Evolutionary conservation across 371 early-diverging fungal genomes (phyloP).

Genomic region (Rhizopus sp.): DNA sequence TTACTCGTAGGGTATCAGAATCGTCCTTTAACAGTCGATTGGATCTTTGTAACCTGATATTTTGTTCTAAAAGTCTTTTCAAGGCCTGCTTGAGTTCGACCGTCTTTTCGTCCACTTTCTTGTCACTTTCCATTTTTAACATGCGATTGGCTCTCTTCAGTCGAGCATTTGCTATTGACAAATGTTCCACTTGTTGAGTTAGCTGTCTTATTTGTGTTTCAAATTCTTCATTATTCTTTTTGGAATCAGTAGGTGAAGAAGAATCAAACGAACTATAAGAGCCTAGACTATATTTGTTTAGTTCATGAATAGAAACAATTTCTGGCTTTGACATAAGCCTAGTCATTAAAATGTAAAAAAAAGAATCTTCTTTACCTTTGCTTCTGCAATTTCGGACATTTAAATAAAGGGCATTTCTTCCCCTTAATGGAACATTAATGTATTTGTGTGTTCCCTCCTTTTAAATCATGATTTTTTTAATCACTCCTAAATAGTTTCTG

Average conservation of each 20-base stretch:
- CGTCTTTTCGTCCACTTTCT: slow-evolving; percentile 41
- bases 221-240: slow-evolving; percentile 28
- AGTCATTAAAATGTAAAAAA: background rate
- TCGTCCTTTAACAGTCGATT: slow-evolving; percentile 44
- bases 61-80: slow-evolving; percentile 33
- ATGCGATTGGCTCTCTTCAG: slow-evolving; percentile 41
- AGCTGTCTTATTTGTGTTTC: slow-evolving; percentile 39
- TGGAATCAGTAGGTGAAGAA: slow-evolving; percentile 13
- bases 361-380: background rate
- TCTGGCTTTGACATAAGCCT: slow-evolving; percentile 3
- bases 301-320: slow-evolving; percentile 19
- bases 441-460: no score
- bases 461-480: no score
- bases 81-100: slow-evolving; percentile 42
- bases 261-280: slow-evolving; percentile 11
- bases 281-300: slow-evolving; percentile 36
- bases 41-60: slow-evolving; percentile 47
- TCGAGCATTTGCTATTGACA: slow-evolving; percentile 41
- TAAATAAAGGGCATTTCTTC: no score
- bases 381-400: no score
- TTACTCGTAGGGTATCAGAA: slow-evolving; percentile 22
- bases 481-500: no score
- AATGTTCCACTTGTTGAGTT: slow-evolving; percentile 37
- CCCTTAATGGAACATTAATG: no score
- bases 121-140: slow-evolving; percentile 44